Conservation (phyloP, 108 stramenopile species). For the Seminavis robusta region DNA sequence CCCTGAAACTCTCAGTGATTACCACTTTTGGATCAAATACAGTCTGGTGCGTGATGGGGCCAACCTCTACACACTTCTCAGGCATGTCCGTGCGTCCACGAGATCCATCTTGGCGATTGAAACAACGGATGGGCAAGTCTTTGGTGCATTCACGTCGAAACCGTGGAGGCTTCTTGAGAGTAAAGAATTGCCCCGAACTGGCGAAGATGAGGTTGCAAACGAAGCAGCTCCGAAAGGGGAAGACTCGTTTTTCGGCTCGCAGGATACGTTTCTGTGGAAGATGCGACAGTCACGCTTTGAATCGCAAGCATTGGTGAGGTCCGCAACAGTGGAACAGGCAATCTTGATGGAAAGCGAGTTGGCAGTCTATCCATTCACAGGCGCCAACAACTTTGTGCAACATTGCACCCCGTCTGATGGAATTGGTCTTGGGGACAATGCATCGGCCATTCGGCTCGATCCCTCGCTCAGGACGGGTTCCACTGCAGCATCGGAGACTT, state of each 20-base stretch:
- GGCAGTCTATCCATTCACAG: slow-evolving; percentile 60
- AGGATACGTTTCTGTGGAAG: slow-evolving; percentile 71
- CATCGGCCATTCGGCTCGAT: slow-evolving; percentile 57
- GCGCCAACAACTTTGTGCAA: slow-evolving; percentile 60
- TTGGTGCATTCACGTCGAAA: slow-evolving; percentile 67
- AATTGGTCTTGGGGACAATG: slow-evolving; percentile 59
- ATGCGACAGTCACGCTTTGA: slow-evolving; percentile 60
- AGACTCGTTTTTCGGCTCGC: slow-evolving; percentile 46
- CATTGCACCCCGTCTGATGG: slow-evolving; percentile 51
- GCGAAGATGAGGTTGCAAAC: too few relatives aligned
- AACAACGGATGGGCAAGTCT: slow-evolving; percentile 71
- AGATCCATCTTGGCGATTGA: slow-evolving; percentile 72
- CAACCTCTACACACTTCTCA: slow-evolving; percentile 40
- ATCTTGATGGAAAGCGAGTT: slow-evolving; percentile 66
- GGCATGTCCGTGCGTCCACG: slow-evolving; percentile 51
- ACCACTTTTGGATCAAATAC: slow-evolving; percentile 74
- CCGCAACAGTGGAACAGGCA: slow-evolving; percentile 60
- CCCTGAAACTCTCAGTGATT: slow-evolving; percentile 46
- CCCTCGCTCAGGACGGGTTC: slow-evolving; percentile 44
- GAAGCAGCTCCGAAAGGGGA: background rate
- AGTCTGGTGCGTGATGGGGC: slow-evolving; percentile 65
- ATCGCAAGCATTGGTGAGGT: slow-evolving; percentile 29
- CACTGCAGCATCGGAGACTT: slow-evolving; percentile 65
- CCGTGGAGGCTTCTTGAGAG: slow-evolving; percentile 46
- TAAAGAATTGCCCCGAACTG: too few relatives aligned